Evolutionary conservation across 371 early-diverging fungal species (phyloP), one percentile per base, ranked within the genome.

Genomic region (Mucor indicus): DNA sequence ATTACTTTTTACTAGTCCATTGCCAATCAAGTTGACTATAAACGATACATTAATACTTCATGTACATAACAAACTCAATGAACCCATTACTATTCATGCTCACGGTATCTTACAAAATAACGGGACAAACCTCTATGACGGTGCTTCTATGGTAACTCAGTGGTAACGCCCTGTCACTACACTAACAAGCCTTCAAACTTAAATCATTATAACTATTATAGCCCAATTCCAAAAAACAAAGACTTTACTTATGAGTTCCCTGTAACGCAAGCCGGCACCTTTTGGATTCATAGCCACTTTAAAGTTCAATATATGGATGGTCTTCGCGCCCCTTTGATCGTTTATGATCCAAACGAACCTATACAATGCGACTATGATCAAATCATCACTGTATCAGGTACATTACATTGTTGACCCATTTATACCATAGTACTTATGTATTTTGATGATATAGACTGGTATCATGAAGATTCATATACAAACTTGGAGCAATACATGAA

Each of bases 301-400:
- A 65, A 52, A 54, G 67, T 67, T 36, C 86, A 89, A 50, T 89
- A 90, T 64, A 80, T 87, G 41, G 90, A 92, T 44, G 93, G 93
- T 5, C 62, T 91, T 1, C 79, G 85, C 29, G 78, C 80, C 3
- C 81, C 92, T 1, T 50, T 92, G 15, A 75, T 90, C 45, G 61
- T 92, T 39, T 74, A 83, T 43, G 72, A 77, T 39, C 19, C 43
- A 8, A 12, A 42, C 8, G 86, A 86, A 40, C 57, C 77, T 9
- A 76, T 79, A 44, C 54, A 66, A n/a, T 87, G 86, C 51, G 86
- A 87, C 40, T 70, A 71, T 24, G 92, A 91, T 38, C 65, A 72
- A 41, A 67, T 72, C 33, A 45, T 90, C 31, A 63, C 74, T 3
- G 43, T 87, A 29, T 55, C 73, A 48, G 67, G 67, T 62, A 58